phyloP scores from a whole-genome alignment of 1,284 basidiomycete species.

The Fomes fomentarius region DNA sequence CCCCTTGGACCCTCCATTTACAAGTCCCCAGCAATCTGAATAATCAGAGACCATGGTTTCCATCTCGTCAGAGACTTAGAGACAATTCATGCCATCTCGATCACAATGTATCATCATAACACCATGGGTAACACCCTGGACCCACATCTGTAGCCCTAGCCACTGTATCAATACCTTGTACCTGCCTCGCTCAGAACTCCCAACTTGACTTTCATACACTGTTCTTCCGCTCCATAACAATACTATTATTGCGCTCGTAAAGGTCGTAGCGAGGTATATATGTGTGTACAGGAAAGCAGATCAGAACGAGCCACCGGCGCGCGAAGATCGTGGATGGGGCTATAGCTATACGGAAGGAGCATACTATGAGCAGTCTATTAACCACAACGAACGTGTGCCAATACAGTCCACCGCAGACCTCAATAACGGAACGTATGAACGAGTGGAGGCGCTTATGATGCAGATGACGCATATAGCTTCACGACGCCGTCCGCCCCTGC shows the following conservation, averaged over 20 bases:
- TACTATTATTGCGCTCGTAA: constrained; percentile 31
- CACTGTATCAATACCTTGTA: constrained; percentile 36
- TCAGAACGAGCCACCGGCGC: constrained; percentile 10
- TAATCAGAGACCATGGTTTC: not conserved
- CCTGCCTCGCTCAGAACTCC: not conserved
- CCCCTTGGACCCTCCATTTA: not conserved
- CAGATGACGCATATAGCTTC: constrained; percentile 84
- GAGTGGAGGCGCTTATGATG: constrained; percentile 52
- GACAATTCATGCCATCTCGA: not conserved
- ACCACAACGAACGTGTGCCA: constrained; percentile 9
- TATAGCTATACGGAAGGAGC: constrained; percentile 9
- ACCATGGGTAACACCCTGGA: not conserved
- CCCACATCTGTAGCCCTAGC: constrained; percentile 36
- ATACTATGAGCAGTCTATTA: constrained; percentile 14
- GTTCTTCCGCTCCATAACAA: constrained; percentile 21
- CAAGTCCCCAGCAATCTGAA: constrained; percentile 5
- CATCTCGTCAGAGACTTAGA: no score
- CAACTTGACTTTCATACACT: not conserved
- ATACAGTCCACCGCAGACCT: constrained; percentile 8
- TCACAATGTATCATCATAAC: constrained; percentile 10
- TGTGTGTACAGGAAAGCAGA: constrained; percentile 25
- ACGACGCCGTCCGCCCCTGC: constrained; percentile 96
- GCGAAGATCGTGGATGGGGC: constrained; percentile 2
- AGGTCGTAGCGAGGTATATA: constrained; percentile 34
- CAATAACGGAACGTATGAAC: constrained; percentile 14